These are phyloP conservation scores for Monosporozyma yasuniensis DNA, from an alignment of 805 yeast species.

Conservation along the genomic window DNA sequence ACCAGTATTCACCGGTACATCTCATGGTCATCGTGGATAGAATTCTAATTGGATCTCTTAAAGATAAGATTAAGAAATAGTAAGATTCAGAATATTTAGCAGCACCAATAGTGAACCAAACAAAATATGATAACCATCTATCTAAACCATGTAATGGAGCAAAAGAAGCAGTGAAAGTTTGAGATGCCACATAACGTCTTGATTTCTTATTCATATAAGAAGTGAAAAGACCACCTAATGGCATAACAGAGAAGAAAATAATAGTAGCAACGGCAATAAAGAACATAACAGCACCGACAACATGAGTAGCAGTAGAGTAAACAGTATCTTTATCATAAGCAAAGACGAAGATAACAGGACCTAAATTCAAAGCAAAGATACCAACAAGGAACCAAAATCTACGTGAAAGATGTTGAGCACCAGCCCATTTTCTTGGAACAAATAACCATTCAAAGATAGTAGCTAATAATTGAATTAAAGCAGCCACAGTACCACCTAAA, in stretches of 20 bases:
- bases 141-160: conserved; percentile 75
- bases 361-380: conserved; percentile 65
- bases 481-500: conserved; percentile 84
- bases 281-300: conserved; percentile 79
- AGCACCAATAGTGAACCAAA: conserved; percentile 83
- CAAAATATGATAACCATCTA: conserved; percentile 90
- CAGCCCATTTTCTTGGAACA: conserved; percentile 98
- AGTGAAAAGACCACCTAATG: conserved; percentile 92
- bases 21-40: conserved; percentile 80
- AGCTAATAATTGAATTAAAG: conserved; percentile 72
- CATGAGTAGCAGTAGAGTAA: conserved; percentile 62
- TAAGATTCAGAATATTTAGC: conserved; percentile 90
- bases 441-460: conserved; percentile 90
- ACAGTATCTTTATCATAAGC: conserved; percentile 64
- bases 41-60: conserved; percentile 91
- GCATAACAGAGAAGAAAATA: conserved; percentile 86
- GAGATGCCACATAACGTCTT: conserved; percentile 85
- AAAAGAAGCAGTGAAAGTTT: conserved; percentile 91
- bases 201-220: conserved; percentile 80
- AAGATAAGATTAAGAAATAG: conserved; percentile 76
- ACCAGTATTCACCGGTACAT: conserved; percentile 94
- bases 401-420: conserved; percentile 93
- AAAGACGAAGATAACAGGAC: conserved; percentile 79
- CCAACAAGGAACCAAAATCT: conserved; percentile 67
- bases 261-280: conserved; percentile 79